Base-by-base conservation (phyloP, 257 asterid genomes). In the Lycium ferocissimum region DNA sequence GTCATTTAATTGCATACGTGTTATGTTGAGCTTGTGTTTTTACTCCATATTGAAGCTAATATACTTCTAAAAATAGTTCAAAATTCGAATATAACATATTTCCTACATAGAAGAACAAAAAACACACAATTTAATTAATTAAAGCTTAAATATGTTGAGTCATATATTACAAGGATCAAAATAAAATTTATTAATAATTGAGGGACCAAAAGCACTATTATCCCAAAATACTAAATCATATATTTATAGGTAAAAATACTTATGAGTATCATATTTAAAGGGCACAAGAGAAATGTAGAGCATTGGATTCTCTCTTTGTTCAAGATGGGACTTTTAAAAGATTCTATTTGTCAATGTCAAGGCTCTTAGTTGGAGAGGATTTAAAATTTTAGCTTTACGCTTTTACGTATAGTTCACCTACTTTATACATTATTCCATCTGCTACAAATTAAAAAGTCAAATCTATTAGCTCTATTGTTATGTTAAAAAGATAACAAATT, bases 281-380 rank as follows among this genome's bases (percentile, higher is more conserved):
- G 53, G 26, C 33, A 69, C 8, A 71, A 71, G 54, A 40, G 35
- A 40, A 10, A n/a, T 45, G 37, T 72, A 20, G 58, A 20, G 58
- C 80, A 72, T 72, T 72, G 80, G 80, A 72, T 72, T 10, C 80
- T 72, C 58, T 43, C 80, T 72, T 72, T n/a, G 6, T 72, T 18
- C 58, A 45, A 72, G 2, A 45, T 72, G 58, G 3, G 58, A 12
- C 14, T 40, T 70, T 38, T 40, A 38, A 70, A 17, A 70, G 79
- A 70, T 40, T 70, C 15, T 70, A 17, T 40, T 70, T 70, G 43
- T 70, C 14, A 70, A 40, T 40, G 45, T 40, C 6, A 69, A 69
- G 38, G 54, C 33, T 70, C 79, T 1, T 15, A 70, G 54, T 38
- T 38, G 54, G 78, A 40, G 79, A 17, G 10, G 79, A 40, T 38